Percentiles rank a stretch among this genome's conserved stretches.
Conservation (phyloP, 2,329 filamentous ascomycete species). For the Penicillium sp. region DNA sequence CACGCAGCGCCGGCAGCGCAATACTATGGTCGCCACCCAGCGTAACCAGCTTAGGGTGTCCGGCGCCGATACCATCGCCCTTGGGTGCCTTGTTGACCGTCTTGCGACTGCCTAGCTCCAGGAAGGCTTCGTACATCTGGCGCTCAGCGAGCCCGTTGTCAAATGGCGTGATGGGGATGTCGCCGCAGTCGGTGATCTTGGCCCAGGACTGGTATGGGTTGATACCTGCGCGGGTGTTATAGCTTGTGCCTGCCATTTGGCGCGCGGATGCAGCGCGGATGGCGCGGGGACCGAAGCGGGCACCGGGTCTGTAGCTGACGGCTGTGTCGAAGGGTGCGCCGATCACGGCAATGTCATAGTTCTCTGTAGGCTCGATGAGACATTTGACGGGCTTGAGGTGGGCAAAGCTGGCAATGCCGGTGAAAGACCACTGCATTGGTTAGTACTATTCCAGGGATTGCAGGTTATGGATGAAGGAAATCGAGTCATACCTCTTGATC, state of each 20-base stretch:
- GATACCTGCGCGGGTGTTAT: slow-evolving; percentile 74
- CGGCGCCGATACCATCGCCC: slow-evolving; percentile 31
- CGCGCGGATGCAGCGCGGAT: slow-evolving; percentile 79
- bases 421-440: slow-evolving; percentile 56
- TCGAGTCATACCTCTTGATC: slow-evolving; percentile 40
- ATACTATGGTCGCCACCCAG: slow-evolving; percentile 71
- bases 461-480: no score
- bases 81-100: slow-evolving; percentile 33
- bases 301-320: slow-evolving; percentile 64
- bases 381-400: slow-evolving; percentile 67
- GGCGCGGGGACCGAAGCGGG: slow-evolving; percentile 79
- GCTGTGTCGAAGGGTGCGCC: slow-evolving; percentile 72
- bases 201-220: slow-evolving; percentile 83
- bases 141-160: slow-evolving; percentile 75
- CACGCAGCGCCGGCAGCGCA: slow-evolving; percentile 64
- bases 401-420: slow-evolving; percentile 70
- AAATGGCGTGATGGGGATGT: slow-evolving; percentile 80
- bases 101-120: slow-evolving; percentile 57
- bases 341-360: slow-evolving; percentile 67
- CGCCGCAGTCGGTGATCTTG: slow-evolving; percentile 78
- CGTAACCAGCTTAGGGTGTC: slow-evolving; percentile 56
- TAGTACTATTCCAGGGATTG: neutral
- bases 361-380: slow-evolving; percentile 59
- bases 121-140: slow-evolving; percentile 80
- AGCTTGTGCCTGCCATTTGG: slow-evolving; percentile 73